Evolutionary conservation across 345 rosid genomes (phyloP).

Genomic region (Moricandia arvensis): DNA sequence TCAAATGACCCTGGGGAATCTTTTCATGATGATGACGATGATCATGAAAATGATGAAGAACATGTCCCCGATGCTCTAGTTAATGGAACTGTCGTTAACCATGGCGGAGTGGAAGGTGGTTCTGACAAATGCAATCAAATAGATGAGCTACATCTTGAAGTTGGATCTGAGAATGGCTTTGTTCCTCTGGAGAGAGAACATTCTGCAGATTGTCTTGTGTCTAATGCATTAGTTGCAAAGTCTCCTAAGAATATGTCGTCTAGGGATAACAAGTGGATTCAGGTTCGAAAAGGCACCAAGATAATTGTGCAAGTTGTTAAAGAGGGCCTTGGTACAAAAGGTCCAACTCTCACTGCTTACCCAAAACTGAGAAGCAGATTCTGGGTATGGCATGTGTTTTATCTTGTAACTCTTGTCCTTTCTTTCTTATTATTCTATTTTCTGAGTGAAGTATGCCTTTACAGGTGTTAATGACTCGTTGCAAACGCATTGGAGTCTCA

Average conservation of each 20-base stretch:
- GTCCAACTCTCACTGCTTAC: slow-evolving; percentile 86
- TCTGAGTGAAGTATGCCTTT: slow-evolving; percentile 34
- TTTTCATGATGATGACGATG: slow-evolving; percentile 59
- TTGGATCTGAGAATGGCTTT: slow-evolving; percentile 39
- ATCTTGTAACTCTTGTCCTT: slow-evolving; percentile 3
- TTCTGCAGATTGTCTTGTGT: slow-evolving; percentile 33
- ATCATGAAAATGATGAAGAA: slow-evolving; percentile 64
- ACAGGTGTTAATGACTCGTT: slow-evolving; percentile 65
- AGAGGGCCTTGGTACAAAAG: slow-evolving; percentile 94
- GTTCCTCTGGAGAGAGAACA: slow-evolving; percentile 39
- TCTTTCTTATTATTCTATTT: slow-evolving; percentile 15
- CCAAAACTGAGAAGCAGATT: slow-evolving; percentile 93
- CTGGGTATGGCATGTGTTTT: slow-evolving; percentile 59
- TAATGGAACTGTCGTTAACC: slow-evolving; percentile 58
- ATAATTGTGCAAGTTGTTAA: slow-evolving; percentile 95
- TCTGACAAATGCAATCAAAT: slow-evolving; percentile 47
- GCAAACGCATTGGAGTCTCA: slow-evolving; percentile 75
- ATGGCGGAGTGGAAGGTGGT: slow-evolving; percentile 47
- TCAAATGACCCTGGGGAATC: slow-evolving; percentile 53
- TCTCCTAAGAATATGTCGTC: slow-evolving; percentile 28
- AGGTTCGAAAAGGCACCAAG: slow-evolving; percentile 85
- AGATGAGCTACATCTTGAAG: slow-evolving; percentile 46
- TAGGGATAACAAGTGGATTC: slow-evolving; percentile 64
- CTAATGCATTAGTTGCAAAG: slow-evolving; percentile 41
- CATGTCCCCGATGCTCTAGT: slow-evolving; percentile 54